phyloP scores from a whole-genome alignment of 495 filamentous ascomycete genomes.

The Xeromyces bisporus region DNA sequence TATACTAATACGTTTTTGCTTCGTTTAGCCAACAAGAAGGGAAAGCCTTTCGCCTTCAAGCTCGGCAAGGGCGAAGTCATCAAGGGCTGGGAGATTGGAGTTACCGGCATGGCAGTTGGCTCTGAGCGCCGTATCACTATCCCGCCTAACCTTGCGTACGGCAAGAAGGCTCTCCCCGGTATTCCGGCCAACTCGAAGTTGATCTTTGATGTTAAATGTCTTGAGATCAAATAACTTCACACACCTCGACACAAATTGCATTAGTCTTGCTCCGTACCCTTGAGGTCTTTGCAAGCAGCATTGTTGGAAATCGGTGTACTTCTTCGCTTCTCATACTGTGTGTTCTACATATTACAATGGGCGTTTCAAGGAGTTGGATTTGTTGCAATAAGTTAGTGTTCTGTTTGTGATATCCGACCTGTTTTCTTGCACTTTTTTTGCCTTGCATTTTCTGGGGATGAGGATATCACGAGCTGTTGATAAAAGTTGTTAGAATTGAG shows the following conservation, averaged over 20 bases:
- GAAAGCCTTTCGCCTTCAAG: slow-evolving; percentile 89
- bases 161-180: slow-evolving; percentile 55
- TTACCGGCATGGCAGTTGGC: slow-evolving; percentile 79
- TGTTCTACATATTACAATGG: slow-evolving; percentile 12
- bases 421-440: slow-evolving; percentile 18
- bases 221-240: slow-evolving; percentile 42
- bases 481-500: background rate
- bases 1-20: slow-evolving; percentile 1
- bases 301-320: too few relatives aligned
- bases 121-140: slow-evolving; percentile 85
- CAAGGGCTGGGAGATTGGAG: slow-evolving; percentile 94
- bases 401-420: slow-evolving; percentile 31
- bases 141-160: slow-evolving; percentile 72
- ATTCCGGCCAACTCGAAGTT: slow-evolving; percentile 85
- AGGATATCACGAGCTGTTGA: slow-evolving; percentile 18
- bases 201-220: slow-evolving; percentile 81
- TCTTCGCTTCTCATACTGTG: too few relatives aligned
- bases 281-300: too few relatives aligned
- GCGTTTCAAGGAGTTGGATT: slow-evolving; percentile 21
- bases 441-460: slow-evolving; percentile 17
- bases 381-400: slow-evolving; percentile 18
- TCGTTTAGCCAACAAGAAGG: slow-evolving; percentile 77
- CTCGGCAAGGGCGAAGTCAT: slow-evolving; percentile 89
- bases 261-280: too few relatives aligned
- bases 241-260: background rate